Base-by-base conservation (phyloP, 768 basidiomycete species). In the Tulasnella sp. region DNA sequence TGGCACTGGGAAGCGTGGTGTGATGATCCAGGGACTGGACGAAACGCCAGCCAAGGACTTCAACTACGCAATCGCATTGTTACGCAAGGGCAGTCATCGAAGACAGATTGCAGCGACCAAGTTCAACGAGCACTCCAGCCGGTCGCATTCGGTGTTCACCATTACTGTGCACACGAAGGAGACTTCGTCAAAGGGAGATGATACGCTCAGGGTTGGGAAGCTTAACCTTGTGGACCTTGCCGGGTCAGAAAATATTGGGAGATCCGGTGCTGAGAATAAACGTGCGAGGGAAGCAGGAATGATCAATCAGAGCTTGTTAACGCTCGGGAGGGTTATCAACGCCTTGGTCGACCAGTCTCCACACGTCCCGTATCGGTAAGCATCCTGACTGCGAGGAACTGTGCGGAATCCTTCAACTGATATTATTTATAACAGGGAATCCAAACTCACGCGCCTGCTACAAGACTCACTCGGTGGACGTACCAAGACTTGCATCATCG, bases 401-500 rank as follows among this genome's bases (percentile, higher is more conserved):
- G 29, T 38, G 27, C 42, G 62, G 22, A 61, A 34, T 19, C 30
- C 48, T n/a, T 49, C 49, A 49, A 46, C 52, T 38, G n/a, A 44
- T 29, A 3, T 49, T 60, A n/a, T 4, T 10, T 49, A 8, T 55
- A 15, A 9, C 66, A 89, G 92, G 25, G 96, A 99, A 72, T 97
- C 94, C 2, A 98, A 98, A 68, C 84, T 99, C 54, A 99, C 96
- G 12, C 88, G 96, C 34, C 78, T 99, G 9, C 78, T 99, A 3
- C 94, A 98, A 84, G 96, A 99, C 72, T 99, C 96, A n/a, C 78
- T 99, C 3, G 96, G 96, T 4, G 96, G 96, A 0, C 80, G 84
- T 30, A 99, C 96, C 4, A 98, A 97, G 73, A 99, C 96, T 0
- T 94, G 92, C 66, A 92, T 99, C 67, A 88, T 99, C 62, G 96